Base-by-base conservation (phyloP, 805 yeast species). In the Ogataea trehaloabstinens region DNA sequence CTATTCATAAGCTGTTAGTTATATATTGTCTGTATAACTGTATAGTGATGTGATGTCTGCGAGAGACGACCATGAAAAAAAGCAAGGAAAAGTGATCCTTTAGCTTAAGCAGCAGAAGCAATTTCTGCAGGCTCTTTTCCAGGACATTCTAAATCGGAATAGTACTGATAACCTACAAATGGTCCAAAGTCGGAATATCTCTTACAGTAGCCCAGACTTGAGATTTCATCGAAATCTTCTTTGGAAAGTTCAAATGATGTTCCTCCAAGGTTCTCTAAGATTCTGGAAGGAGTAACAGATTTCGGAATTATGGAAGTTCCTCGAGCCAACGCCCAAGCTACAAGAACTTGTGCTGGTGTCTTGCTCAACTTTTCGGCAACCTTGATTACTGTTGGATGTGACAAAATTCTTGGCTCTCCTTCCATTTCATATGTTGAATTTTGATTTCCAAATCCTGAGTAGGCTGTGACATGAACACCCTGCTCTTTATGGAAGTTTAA, bases 361-460 rank as follows among this genome's bases (percentile, higher is more conserved):
- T 60, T 66, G 5, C 53, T 52, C 45, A 64, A 52, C 42, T 66
- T 71, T 32, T 70, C 56, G 6, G 82, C 76, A 31, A 79, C 55
- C 4, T 60, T 63, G 3, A 54, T 44, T 18, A 80, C 57, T 6
- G 63, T 58, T 15, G 64, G 68, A 45, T 78, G 71, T 19, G 61
- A 56, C 43, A 76, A 58, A 15, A 76, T 50, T 3, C 51, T 46
- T 16, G 80, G 58, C 13, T 65, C 61, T 13, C 61, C 66, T 44
- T 74, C 70, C 20, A 61, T 56, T 41, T 73, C 58, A 22, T 76
- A 51, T 7, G 82, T 77, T 17, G 79, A 70, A 41, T 70, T 71
- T 5, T 64, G 64, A 28, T 80, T 70, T 4, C 87, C 89, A 49
- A 85, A 68, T 13, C 93, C 90, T 20, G 86, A 79, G 66, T 83